Percentiles rank a stretch among this genome's conserved stretches.
phyloP scores from a whole-genome alignment of 176 grass and related monocot genomes.

The Carex scoparia region DNA sequence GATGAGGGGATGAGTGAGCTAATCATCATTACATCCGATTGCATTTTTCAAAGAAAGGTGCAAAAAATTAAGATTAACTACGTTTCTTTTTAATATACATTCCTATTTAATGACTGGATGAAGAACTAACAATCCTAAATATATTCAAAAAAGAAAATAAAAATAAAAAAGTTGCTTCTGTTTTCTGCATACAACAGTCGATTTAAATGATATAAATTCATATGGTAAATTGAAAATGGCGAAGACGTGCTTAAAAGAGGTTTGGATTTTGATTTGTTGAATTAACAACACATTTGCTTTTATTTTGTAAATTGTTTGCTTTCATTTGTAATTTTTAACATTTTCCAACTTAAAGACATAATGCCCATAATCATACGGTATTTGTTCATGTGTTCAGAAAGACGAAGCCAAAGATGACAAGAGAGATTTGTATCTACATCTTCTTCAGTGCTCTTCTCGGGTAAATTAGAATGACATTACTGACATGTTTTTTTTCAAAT shows the following conservation, averaged over 20 bases:
- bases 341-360: neutral
- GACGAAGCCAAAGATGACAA: constrained; percentile 68
- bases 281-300: neutral
- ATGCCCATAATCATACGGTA: neutral
- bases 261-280: neutral
- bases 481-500: neutral
- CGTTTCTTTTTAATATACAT: neutral
- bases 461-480: constrained; percentile 20
- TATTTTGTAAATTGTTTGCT: no score
- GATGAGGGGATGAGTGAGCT: constrained; percentile 61
- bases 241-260: no score
- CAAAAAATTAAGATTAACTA: neutral
- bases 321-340: neutral
- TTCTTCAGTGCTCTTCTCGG: constrained; percentile 81
- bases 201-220: neutral
- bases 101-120: neutral
- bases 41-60: constrained; percentile 71
- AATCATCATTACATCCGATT: constrained; percentile 56
- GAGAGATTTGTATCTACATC: constrained; percentile 58
- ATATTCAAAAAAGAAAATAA: neutral
- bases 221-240: neutral
- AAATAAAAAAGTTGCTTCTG: neutral
- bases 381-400: constrained; percentile 42
- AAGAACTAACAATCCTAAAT: neutral
- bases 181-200: neutral